Percentiles rank a stretch among this genome's conserved stretches.
phyloP scores from a whole-genome alignment of 2,329 filamentous ascomycete species.

The Microcyclospora tardicrescens region DNA sequence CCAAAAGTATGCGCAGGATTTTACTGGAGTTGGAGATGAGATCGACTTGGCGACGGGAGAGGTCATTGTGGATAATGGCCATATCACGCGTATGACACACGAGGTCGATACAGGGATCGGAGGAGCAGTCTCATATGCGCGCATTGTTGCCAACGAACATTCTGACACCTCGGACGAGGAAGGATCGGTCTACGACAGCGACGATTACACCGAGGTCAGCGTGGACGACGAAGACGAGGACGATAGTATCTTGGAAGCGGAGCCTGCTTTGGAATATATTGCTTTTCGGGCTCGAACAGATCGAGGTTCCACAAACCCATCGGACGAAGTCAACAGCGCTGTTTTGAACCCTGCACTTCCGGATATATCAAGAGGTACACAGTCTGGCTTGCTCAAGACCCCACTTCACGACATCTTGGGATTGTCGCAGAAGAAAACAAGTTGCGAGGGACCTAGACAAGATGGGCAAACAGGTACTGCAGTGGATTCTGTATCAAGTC shows the following conservation, averaged over 20 bases:
- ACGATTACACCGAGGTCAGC: slow-evolving; percentile 4
- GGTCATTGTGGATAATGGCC: slow-evolving; percentile 83
- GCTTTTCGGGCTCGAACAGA: no score
- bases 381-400: no score
- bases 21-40: slow-evolving; percentile 73
- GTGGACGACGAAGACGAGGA: not conserved
- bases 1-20: slow-evolving; percentile 58
- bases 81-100: slow-evolving; percentile 52
- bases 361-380: no score
- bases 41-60: slow-evolving; percentile 72
- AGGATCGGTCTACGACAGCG: slow-evolving; percentile 12
- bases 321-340: no score
- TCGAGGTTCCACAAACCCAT: no score
- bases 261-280: no score
- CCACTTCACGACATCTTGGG: no score
- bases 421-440: no score
- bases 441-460: no score
- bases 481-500: not conserved
- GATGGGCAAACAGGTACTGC: not conserved
- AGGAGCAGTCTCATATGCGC: no score
- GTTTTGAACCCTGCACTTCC: no score
- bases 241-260: not conserved
- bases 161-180: slow-evolving; percentile 9
- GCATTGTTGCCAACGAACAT: no score
- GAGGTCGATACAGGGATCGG: slow-evolving; percentile 38